Conservation (phyloP, 257 asterid species). For the Rubia yunnanensis region DNA sequence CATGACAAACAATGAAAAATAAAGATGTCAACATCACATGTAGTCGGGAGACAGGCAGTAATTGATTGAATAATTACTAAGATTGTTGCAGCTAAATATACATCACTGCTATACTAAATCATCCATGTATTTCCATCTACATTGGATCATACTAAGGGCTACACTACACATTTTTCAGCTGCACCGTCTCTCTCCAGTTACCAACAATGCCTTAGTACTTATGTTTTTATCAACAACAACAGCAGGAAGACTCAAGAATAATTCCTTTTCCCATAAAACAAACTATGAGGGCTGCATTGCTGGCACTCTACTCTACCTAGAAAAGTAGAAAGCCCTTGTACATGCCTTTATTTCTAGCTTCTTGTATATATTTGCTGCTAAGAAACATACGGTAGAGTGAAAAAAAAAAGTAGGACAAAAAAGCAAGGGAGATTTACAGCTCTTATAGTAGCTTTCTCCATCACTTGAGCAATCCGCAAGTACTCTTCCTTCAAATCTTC, state of each 20-base stretch:
- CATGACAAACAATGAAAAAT: background rate
- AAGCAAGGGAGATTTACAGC: conserved; percentile 46
- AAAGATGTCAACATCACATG: background rate
- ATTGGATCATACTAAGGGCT: background rate
- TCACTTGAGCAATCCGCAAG: conserved; percentile 39
- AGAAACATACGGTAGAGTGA: background rate
- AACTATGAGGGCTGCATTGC: background rate
- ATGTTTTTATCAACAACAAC: background rate
- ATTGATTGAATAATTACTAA: background rate
- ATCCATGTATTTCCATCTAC: background rate
- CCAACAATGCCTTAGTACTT: background rate
- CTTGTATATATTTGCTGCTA: background rate
- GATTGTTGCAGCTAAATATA: background rate
- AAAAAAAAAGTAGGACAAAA: conserved; percentile 2
- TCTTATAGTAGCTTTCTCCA: conserved; percentile 62
- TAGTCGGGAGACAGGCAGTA: background rate
- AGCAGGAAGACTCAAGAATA: background rate
- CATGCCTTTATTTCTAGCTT: background rate
- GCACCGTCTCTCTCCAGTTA: background rate
- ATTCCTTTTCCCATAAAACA: background rate
- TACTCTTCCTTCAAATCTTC: conserved; percentile 55
- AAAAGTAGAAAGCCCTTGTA: background rate
- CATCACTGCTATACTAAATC: background rate
- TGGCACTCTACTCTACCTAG: background rate
- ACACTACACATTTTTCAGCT: background rate